Evolutionary conservation across 306 rosid genomes (phyloP).

Genomic region (Geum urbanum): DNA sequence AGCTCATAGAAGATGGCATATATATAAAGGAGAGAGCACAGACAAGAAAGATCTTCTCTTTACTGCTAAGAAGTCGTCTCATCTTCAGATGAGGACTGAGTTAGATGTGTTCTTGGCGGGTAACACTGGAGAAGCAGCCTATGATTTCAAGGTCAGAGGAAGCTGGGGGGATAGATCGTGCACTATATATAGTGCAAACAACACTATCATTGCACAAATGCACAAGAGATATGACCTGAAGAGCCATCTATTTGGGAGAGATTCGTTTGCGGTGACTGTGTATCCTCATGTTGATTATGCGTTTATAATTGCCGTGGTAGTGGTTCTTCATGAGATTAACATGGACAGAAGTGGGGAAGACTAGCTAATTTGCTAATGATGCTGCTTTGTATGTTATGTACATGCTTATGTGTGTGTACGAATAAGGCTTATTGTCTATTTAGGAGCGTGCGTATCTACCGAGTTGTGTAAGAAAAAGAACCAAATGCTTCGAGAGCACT

Average conservation of each 20-base stretch:
- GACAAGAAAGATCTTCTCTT: slow-evolving; percentile 35
- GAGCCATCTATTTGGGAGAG: slow-evolving; percentile 34
- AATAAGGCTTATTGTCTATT: too few relatives aligned
- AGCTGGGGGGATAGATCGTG: slow-evolving; percentile 42
- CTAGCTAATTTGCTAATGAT: background rate
- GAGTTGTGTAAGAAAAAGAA: too few relatives aligned
- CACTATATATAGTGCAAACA: slow-evolving; percentile 25
- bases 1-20: slow-evolving; percentile 44
- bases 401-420: background rate
- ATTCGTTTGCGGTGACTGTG: slow-evolving; percentile 38
- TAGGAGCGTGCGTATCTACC: too few relatives aligned
- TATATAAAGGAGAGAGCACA: slow-evolving; percentile 39
- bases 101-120: slow-evolving; percentile 40
- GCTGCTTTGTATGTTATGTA: background rate
- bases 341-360: slow-evolving; percentile 6
- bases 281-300: slow-evolving; percentile 43
- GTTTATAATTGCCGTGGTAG: slow-evolving; percentile 38
- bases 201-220: slow-evolving; percentile 44
- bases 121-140: slow-evolving; percentile 19
- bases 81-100: slow-evolving; percentile 26
- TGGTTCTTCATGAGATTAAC: slow-evolving; percentile 42
- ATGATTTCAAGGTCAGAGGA: slow-evolving; percentile 46
- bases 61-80: slow-evolving; percentile 29
- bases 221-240: slow-evolving; percentile 30
- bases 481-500: too few relatives aligned